Conservation (phyloP, 1,139 yeast species). For the Magnusiomyces sp. region DNA sequence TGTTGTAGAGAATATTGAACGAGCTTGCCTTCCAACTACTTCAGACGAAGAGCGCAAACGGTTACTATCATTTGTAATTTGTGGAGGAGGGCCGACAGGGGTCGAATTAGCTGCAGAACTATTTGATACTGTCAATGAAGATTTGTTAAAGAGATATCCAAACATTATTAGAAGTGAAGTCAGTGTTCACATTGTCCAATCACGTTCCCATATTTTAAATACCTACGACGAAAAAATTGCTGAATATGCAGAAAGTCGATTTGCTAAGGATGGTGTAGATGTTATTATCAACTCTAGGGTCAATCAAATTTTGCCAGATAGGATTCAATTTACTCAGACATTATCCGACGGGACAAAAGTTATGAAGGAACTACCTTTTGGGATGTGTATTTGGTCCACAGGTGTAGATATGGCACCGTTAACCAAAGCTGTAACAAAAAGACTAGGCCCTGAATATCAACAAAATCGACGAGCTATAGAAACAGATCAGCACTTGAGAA, state of each 20-base stretch:
- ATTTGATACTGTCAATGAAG: constrained; percentile 52
- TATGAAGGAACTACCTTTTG: constrained; percentile 46
- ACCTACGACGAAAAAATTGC: constrained; percentile 55
- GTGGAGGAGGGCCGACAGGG: constrained; percentile 70
- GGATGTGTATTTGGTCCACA: constrained; percentile 60
- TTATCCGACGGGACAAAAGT: constrained; percentile 36
- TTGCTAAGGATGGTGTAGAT: constrained; percentile 50
- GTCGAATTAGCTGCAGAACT: constrained; percentile 62
- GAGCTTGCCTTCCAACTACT: constrained; percentile 54
- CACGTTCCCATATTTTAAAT: constrained; percentile 53
- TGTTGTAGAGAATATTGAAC: constrained; percentile 46
- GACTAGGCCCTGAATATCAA: constrained; percentile 39
- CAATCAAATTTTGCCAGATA: constrained; percentile 43
- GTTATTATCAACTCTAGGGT: constrained; percentile 54
- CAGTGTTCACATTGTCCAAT: constrained; percentile 56
- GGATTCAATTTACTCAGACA: constrained; percentile 44
- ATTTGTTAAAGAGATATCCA: constrained; percentile 46
- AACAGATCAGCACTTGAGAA: constrained; percentile 57
- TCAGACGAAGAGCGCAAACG: constrained; percentile 50
- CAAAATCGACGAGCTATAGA: constrained; percentile 53
- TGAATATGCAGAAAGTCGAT: constrained; percentile 52
- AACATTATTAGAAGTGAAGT: constrained; percentile 49
- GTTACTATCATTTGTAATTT: constrained; percentile 51
- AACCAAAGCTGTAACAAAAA: constrained; percentile 41
- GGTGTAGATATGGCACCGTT: constrained; percentile 56